phyloP scores from a whole-genome alignment of 805 yeast genomes.

The Candida dajiaensis region DNA sequence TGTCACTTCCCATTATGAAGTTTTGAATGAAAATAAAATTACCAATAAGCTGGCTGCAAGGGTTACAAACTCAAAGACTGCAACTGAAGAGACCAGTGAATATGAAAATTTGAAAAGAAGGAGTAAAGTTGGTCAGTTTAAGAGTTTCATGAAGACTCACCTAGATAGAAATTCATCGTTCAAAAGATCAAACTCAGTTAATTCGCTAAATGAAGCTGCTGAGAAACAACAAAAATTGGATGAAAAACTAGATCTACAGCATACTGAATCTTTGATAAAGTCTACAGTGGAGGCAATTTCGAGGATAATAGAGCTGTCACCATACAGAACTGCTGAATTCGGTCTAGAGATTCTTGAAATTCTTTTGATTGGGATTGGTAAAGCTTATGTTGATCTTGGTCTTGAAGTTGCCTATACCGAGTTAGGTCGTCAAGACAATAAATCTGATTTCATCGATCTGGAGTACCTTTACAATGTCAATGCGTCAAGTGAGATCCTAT shows the following conservation, averaged over 20 bases:
- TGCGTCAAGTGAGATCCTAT: slow-evolving; percentile 52
- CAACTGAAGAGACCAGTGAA: slow-evolving; percentile 16
- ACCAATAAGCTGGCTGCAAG: slow-evolving; percentile 24
- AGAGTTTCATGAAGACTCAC: slow-evolving; percentile 49
- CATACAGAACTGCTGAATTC: slow-evolving; percentile 53
- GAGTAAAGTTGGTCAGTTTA: slow-evolving; percentile 45
- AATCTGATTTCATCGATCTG: slow-evolving; percentile 33
- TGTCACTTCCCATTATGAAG: slow-evolving; percentile 27
- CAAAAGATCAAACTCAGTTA: slow-evolving; percentile 19
- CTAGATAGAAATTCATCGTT: slow-evolving; percentile 37
- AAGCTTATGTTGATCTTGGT: slow-evolving; percentile 67
- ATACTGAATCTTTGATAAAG: slow-evolving; percentile 59
- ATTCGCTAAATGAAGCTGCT: slow-evolving; percentile 3
- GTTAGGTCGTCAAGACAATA: slow-evolving; percentile 32
- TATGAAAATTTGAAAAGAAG: slow-evolving; percentile 25
- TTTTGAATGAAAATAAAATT: slow-evolving; percentile 26
- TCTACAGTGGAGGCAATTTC: slow-evolving; percentile 74
- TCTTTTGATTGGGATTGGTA: slow-evolving; percentile 63
- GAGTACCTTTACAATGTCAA: slow-evolving; percentile 44
- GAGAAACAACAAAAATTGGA: slow-evolving; percentile 4
- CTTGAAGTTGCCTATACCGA: slow-evolving; percentile 60
- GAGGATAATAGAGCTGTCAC: slow-evolving; percentile 67
- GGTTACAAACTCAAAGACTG: slow-evolving; percentile 7
- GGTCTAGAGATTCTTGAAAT: slow-evolving; percentile 64
- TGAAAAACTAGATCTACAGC: slow-evolving; percentile 30